A percentile compares a stretch with the other conserved stretches of the same genome.
Conservation (phyloP, 306 rosid species). For the Dryas drummondii region DNA sequence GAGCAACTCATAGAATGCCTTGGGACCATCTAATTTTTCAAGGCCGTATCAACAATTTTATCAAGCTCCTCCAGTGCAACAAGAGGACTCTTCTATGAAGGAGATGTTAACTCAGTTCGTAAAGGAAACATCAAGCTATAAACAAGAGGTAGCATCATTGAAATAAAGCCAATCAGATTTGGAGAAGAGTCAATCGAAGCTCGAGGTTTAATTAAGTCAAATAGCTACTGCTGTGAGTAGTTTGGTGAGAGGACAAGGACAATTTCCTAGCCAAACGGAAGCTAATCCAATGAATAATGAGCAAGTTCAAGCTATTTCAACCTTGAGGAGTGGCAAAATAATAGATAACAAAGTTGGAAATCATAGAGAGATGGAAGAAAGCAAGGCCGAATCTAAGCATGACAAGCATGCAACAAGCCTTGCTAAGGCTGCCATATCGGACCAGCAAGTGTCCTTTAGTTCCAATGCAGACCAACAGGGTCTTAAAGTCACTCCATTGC, state of each 20-base stretch:
- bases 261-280: not conserved
- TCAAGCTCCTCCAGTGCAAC: too few relatives aligned
- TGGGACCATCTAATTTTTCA: too few relatives aligned
- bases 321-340: not conserved
- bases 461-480: too few relatives aligned
- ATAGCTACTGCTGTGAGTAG: not conserved
- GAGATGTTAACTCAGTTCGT: rapidly evolving
- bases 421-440: too few relatives aligned
- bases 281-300: not conserved
- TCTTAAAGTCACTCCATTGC: too few relatives aligned
- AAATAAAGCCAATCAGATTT: not conserved
- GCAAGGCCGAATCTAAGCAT: not conserved
- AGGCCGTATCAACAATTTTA: too few relatives aligned
- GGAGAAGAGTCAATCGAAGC: not conserved
- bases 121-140: not conserved
- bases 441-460: too few relatives aligned
- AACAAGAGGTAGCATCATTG: not conserved
- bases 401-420: too few relatives aligned
- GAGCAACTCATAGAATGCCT: too few relatives aligned
- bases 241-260: not conserved
- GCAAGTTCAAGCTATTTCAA: not conserved
- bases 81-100: too few relatives aligned
- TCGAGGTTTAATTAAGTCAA: not conserved
- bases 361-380: not conserved
- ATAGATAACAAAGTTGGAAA: not conserved